phyloP scores from a whole-genome alignment of 2,329 filamentous ascomycete genomes.

The Penicillium vulpinum region DNA sequence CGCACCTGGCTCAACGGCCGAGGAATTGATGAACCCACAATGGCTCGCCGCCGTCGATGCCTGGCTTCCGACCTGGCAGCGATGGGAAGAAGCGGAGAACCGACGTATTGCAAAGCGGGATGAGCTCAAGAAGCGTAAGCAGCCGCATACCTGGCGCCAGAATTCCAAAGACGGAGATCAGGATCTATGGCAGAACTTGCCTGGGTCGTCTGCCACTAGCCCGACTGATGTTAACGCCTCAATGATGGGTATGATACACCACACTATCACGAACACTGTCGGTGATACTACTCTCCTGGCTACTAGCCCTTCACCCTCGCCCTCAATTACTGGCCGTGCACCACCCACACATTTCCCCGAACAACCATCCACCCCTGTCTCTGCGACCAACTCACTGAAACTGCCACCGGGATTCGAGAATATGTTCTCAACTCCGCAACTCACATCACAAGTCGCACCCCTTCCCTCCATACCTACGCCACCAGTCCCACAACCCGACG shows the following conservation, averaged over 20 bases:
- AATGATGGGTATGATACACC: slow-evolving; percentile 6
- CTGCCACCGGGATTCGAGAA: slow-evolving; percentile 42
- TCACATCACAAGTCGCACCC: slow-evolving; percentile 1
- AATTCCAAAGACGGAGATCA: slow-evolving; percentile 24
- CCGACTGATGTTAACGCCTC: not conserved
- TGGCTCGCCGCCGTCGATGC: slow-evolving; percentile 42
- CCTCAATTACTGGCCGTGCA: slow-evolving; percentile 5
- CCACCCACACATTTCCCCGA: slow-evolving; percentile 7
- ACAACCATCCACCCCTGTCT: slow-evolving; percentile 4
- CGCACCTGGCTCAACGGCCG: slow-evolving; percentile 4
- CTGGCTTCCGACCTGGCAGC: slow-evolving; percentile 45
- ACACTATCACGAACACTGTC: slow-evolving; percentile 6
- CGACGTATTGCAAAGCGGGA: slow-evolving; percentile 41
- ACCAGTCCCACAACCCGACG: slow-evolving; percentile 17
- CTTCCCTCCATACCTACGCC: slow-evolving; percentile 8
- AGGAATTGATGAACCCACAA: slow-evolving; percentile 39
- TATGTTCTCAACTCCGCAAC: slow-evolving; percentile 35
- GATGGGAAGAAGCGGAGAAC: slow-evolving; percentile 41
- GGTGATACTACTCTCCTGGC: slow-evolving; percentile 5
- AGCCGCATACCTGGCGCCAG: slow-evolving; percentile 15
- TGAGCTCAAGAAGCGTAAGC: slow-evolving; percentile 22
- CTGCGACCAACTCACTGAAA: slow-evolving; percentile 9
- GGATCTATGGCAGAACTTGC: not conserved
- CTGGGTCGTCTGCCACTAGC: not conserved
- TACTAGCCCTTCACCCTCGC: slow-evolving; percentile 1